Evolutionary conservation across 2,329 filamentous ascomycete genomes (phyloP).

Genomic region (Exophiala sideris): DNA sequence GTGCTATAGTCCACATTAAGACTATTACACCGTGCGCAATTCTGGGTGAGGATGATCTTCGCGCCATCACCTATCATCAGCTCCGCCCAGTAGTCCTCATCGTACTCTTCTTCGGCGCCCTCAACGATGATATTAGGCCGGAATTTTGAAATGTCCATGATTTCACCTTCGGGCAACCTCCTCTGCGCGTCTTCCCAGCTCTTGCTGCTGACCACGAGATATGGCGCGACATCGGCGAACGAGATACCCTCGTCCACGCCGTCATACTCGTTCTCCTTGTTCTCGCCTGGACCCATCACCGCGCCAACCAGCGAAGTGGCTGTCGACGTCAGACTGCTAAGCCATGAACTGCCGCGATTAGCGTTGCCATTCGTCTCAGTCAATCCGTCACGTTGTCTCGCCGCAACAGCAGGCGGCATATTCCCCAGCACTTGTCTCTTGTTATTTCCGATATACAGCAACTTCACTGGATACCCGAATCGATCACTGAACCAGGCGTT

Average conservation of each 20-base stretch:
- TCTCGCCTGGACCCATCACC: conserved; percentile 2
- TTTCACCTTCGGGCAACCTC: conserved; percentile 49
- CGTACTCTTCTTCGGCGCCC: conserved; percentile 55
- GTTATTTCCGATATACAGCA: conserved; percentile 64
- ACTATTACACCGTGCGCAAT: conserved; percentile 66
- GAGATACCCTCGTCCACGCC: conserved; percentile 53
- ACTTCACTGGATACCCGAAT: conserved; percentile 59
- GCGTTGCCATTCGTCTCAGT: background rate
- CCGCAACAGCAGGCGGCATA: conserved; percentile 45
- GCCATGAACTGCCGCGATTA: conserved; percentile 14
- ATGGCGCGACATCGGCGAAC: conserved; percentile 73
- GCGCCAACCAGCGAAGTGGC: conserved; percentile 10
- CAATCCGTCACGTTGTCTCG: conserved; percentile 18
- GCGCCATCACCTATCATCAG: conserved; percentile 42
- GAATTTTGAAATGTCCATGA: conserved; percentile 66
- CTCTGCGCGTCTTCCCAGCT: conserved; percentile 56
- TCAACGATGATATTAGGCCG: conserved; percentile 70
- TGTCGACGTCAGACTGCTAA: conserved; percentile 20
- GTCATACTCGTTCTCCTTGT: conserved; percentile 15
- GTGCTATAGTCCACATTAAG: conserved; percentile 70
- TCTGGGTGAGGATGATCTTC: conserved; percentile 60
- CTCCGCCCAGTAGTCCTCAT: conserved; percentile 71
- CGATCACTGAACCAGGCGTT: conserved; percentile 66
- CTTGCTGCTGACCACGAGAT: conserved; percentile 66
- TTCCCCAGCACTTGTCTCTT: conserved; percentile 62